These are phyloP conservation scores for Wickerhamiella nectarea DNA, from an alignment of 805 yeast species.

Conservation along the genomic window DNA sequence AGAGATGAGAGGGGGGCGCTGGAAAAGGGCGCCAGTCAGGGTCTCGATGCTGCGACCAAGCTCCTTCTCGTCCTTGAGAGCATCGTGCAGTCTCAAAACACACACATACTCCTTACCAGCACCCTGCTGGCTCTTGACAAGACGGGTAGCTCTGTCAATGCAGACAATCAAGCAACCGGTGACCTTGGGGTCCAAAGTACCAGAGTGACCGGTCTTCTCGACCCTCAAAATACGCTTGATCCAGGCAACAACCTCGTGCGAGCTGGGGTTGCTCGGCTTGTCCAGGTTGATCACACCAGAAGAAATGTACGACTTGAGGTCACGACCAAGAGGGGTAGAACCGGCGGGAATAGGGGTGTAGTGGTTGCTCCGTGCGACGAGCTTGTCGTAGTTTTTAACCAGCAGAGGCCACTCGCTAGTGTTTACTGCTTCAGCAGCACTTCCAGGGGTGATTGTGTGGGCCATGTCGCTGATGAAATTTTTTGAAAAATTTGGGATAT, in stretches of 20 bases:
- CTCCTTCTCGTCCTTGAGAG: conserved; percentile 78
- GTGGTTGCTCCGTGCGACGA: conserved; percentile 89
- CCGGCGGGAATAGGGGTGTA: conserved; percentile 97
- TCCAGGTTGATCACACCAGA: conserved; percentile 96
- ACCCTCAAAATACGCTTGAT: conserved; percentile 87
- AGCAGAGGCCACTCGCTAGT: conserved; percentile 93
- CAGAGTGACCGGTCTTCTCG: conserved; percentile 98
- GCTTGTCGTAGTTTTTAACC: conserved; percentile 84
- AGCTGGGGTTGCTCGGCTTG: conserved; percentile 95
- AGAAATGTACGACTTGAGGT: conserved; percentile 72
- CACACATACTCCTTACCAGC: conserved; percentile 99
- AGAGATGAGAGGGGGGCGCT: conserved; percentile 96
- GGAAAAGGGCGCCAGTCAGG: conserved; percentile 96
- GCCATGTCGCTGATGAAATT: conserved; percentile 32
- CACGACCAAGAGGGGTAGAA: conserved; percentile 87
- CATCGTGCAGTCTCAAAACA: conserved; percentile 90
- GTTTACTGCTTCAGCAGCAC: conserved; percentile 57
- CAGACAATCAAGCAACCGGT: conserved; percentile 98
- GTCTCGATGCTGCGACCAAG: conserved; percentile 80
- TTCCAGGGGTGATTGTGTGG: conserved; percentile 71
- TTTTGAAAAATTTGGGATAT: conserved; percentile 1
- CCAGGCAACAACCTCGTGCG: conserved; percentile 99
- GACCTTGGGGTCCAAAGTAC: conserved; percentile 97
- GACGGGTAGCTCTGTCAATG: conserved; percentile 93
- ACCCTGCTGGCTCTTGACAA: conserved; percentile 98